phyloP scores from a whole-genome alignment of 208 protist genomes.

The Crithidia acanthocephali region DNA sequence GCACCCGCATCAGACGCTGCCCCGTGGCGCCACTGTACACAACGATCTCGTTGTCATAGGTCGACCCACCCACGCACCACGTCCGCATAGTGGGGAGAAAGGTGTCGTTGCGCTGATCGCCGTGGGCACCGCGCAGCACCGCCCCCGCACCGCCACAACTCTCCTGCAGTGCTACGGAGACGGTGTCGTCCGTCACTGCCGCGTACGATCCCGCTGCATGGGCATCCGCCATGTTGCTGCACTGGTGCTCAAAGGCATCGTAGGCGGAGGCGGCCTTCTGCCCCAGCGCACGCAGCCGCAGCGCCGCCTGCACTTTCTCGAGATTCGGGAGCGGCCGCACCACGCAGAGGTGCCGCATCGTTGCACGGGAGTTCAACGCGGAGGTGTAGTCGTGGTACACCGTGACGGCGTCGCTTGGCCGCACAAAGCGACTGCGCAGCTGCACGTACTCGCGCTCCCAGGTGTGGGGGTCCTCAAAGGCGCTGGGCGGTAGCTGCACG shows the following conservation, averaged over 20 bases:
- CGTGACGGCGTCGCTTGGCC: slow-evolving; percentile 44
- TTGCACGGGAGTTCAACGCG: slow-evolving; percentile 46
- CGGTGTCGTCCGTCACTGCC: slow-evolving; percentile 15
- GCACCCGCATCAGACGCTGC: slow-evolving; percentile 56
- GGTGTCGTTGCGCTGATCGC: slow-evolving; percentile 28
- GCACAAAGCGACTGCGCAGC: slow-evolving; percentile 30
- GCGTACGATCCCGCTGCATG: neutral
- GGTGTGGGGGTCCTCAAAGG: slow-evolving; percentile 48
- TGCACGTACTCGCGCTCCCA: slow-evolving; percentile 48
- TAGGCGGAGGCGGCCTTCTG: slow-evolving; percentile 30
- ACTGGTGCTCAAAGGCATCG: slow-evolving; percentile 33
- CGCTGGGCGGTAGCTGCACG: slow-evolving; percentile 23
- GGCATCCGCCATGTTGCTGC: neutral
- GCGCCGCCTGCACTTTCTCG: slow-evolving; percentile 53
- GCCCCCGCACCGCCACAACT: neutral
- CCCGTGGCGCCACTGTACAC: slow-evolving; percentile 62
- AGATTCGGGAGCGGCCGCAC: slow-evolving; percentile 70
- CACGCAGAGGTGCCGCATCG: slow-evolving; percentile 56
- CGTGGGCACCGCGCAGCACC: slow-evolving; percentile 18
- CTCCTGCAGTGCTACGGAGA: slow-evolving; percentile 12
- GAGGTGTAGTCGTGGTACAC: slow-evolving; percentile 48
- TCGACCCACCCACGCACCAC: slow-evolving; percentile 59
- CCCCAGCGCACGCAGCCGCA: slow-evolving; percentile 26
- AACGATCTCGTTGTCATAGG: slow-evolving; percentile 57
- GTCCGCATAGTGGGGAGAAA: slow-evolving; percentile 43